Base-by-base conservation (phyloP, 495 filamentous ascomycete species). In the Neurospora sp. region DNA sequence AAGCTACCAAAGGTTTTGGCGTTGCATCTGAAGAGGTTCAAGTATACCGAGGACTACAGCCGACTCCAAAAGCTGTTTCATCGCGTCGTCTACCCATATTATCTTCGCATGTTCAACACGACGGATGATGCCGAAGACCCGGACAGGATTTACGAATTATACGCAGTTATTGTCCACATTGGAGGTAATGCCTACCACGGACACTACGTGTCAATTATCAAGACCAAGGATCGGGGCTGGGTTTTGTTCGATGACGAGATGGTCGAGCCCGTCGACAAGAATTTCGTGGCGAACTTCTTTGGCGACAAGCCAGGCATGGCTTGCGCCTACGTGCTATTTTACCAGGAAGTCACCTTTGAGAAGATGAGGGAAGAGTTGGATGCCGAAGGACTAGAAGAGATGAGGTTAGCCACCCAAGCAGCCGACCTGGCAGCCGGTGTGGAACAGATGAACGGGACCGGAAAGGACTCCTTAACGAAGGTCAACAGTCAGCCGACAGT, bases 141-240 rank as follows among this genome's bases (percentile, higher is more conserved):
- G 1, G 96, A 99, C 83, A 89, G 93, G 11, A 84, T 99, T 35
- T 99, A 99, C 82, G 96, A 99, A 82, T 84, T 99, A 10, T 99
- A 99, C 79, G 96, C 96, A 2, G 94, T 99, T 27, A 94, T 99
- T n/a, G 93, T 99, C 12, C 96, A 99, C 77, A 98, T 99, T 72
- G 96, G 96, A 37, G 94, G 94, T n/a, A 96, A 96, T 7, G 96
- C 96, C 0, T 98, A 97, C 77, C 96, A 98, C 77, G 96, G 96
- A 12, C 96, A 99, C 78, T 99, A 99, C 76, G 94, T 99, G 41
- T 92, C 94, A 10, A 94, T 99, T 39, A 96, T 99, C 85, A 99
- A 99, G 81, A 99, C 96, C 1, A 90, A 97, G 79, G 95, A 98
- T 79, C 89, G 92, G 27, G 96, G 96, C 37, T 99, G 96, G 96